Conservation (phyloP, 768 basidiomycete species). For the Phaeolepiota aurea region DNA sequence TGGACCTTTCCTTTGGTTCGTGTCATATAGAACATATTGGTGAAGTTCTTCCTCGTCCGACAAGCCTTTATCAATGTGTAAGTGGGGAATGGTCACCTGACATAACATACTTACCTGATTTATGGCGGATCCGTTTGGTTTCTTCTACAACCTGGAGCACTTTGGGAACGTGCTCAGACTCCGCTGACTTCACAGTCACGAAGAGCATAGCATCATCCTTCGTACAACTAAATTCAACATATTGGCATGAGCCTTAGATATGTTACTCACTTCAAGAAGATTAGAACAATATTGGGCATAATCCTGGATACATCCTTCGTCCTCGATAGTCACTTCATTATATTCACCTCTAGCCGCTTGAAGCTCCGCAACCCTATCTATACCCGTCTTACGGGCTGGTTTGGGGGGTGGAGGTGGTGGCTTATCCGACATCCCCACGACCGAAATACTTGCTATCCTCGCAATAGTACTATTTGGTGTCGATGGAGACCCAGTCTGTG, state of each 20-base stretch:
- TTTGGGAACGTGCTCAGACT: slow-evolving; percentile 60
- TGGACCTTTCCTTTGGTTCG: slow-evolving; percentile 43
- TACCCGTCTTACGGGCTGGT: slow-evolving; percentile 55
- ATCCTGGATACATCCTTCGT: slow-evolving; percentile 54
- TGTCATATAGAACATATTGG: slow-evolving; percentile 73
- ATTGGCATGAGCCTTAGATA: neutral
- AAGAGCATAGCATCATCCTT: slow-evolving; percentile 81
- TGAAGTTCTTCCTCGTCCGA: slow-evolving; percentile 55
- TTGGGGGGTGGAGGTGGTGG: slow-evolving; percentile 48
- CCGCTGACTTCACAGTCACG: slow-evolving; percentile 60
- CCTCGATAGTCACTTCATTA: slow-evolving; percentile 66
- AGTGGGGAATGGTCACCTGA: neutral
- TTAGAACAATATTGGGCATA: slow-evolving; percentile 63
- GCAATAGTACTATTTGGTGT: slow-evolving; percentile 2
- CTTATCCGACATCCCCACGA: slow-evolving; percentile 7
- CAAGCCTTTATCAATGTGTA: slow-evolving; percentile 19
- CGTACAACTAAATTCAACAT: neutral
- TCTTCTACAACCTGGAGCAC: slow-evolving; percentile 77
- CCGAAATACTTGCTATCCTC: neutral
- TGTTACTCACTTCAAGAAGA: slow-evolving; percentile 45
- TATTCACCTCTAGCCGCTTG: slow-evolving; percentile 60
- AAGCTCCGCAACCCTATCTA: slow-evolving; percentile 65
- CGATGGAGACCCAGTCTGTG: slow-evolving; percentile 13
- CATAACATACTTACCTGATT: slow-evolving; percentile 42
- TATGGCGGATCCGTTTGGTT: slow-evolving; percentile 68